phyloP scores from a whole-genome alignment of 495 filamentous ascomycete species.

The Penicillium atrosanguineum region DNA sequence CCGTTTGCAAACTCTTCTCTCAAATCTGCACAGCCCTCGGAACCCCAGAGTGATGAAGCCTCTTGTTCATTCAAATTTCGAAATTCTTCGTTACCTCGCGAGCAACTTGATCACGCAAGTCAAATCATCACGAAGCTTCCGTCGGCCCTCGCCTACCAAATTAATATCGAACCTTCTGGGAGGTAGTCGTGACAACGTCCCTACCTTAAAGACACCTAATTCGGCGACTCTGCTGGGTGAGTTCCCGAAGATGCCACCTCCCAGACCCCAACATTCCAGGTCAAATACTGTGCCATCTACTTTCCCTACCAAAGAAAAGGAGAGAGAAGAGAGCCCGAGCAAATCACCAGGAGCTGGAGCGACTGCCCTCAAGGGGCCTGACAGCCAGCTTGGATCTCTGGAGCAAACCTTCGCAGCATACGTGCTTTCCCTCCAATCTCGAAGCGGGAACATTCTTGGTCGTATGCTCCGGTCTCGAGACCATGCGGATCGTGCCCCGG shows the following conservation, averaged over 20 bases:
- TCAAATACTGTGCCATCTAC: conserved; percentile 42
- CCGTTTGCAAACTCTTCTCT: conserved; percentile 58
- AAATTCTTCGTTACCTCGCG: conserved; percentile 70
- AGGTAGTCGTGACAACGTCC: conserved; percentile 43
- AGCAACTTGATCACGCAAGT: conserved; percentile 57
- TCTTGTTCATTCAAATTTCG: conserved; percentile 51
- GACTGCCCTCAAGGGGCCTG: conserved; percentile 21
- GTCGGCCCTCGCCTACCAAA: conserved; percentile 84
- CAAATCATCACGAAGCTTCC: conserved; percentile 54
- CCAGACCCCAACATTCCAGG: conserved; percentile 32
- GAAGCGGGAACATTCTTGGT: conserved; percentile 83
- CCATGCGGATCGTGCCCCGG: conserved; percentile 68
- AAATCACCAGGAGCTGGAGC: conserved; percentile 38
- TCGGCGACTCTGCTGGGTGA: conserved; percentile 38
- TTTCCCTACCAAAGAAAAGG: conserved; percentile 33
- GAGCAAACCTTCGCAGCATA: conserved; percentile 88
- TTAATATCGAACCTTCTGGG: conserved; percentile 80
- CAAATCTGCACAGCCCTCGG: conserved; percentile 63
- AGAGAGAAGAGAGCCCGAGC: conserved; percentile 28
- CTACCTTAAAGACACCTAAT: conserved; percentile 35
- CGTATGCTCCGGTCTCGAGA: conserved; percentile 67
- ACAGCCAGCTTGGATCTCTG: conserved; percentile 60
- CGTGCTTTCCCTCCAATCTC: conserved; percentile 71
- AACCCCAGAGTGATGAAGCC: conserved; percentile 64
- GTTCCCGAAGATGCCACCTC: conserved; percentile 39